These are phyloP conservation scores for Yamadazyma akitaensis DNA, from an alignment of 805 yeast species.

Conservation along the genomic window DNA sequence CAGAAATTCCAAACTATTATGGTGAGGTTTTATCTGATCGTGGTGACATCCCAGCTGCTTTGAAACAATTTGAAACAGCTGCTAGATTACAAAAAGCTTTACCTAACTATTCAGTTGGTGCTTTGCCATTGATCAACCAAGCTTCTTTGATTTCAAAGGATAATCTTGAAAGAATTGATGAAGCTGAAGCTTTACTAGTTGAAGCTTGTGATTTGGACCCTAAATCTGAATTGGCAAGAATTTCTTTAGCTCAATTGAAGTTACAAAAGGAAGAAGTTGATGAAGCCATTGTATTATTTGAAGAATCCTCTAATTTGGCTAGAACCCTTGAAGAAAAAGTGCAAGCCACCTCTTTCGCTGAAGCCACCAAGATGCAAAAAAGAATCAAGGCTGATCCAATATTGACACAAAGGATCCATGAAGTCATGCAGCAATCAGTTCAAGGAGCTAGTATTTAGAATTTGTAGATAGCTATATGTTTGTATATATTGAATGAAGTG, in stretches of 20 bases:
- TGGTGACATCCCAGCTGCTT: slow-evolving; percentile 68
- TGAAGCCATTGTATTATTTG: slow-evolving; percentile 78
- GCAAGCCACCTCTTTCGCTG: slow-evolving; percentile 88
- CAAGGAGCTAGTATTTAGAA: slow-evolving; percentile 4
- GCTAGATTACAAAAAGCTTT: slow-evolving; percentile 73
- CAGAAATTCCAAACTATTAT: slow-evolving; percentile 91
- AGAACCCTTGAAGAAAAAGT: slow-evolving; percentile 83
- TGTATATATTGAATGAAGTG: slow-evolving; percentile 9
- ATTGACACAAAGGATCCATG: slow-evolving; percentile 59
- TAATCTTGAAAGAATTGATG: slow-evolving; percentile 43
- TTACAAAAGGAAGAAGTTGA: slow-evolving; percentile 79
- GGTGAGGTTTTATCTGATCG: slow-evolving; percentile 90
- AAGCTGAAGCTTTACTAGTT: slow-evolving; percentile 63
- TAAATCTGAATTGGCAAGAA: slow-evolving; percentile 81
- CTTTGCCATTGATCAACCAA: slow-evolving; percentile 85
- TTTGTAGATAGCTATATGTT: slow-evolving; percentile 5
- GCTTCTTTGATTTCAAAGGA: slow-evolving; percentile 68
- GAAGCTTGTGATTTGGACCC: slow-evolving; percentile 84
- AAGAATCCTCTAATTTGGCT: slow-evolving; percentile 76
- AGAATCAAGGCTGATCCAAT: slow-evolving; percentile 69
- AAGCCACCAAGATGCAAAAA: slow-evolving; percentile 87
- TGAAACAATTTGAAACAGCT: slow-evolving; percentile 82
- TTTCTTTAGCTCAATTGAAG: slow-evolving; percentile 88
- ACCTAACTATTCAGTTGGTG: slow-evolving; percentile 74
- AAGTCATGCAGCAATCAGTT: slow-evolving; percentile 44